These are phyloP conservation scores for Agaricus sinodeliciosus DNA, from an alignment of 768 basidiomycete species.

Conservation along the genomic window DNA sequence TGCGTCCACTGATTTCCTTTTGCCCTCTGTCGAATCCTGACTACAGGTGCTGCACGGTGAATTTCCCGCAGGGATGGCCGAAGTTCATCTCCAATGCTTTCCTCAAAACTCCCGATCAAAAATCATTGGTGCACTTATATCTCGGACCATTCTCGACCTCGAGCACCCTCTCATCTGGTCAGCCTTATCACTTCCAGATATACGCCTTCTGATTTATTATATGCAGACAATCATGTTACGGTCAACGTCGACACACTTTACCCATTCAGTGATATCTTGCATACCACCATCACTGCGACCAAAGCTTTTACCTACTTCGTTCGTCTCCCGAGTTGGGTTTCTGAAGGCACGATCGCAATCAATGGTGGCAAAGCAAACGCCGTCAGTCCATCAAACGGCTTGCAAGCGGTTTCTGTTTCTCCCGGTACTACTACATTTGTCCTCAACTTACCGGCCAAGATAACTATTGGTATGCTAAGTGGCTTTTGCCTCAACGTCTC, in stretches of 20 bases:
- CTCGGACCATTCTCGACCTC: slow-evolving; percentile 40
- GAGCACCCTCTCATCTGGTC: slow-evolving; percentile 33
- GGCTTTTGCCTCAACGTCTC: background rate
- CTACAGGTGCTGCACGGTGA: slow-evolving; percentile 43
- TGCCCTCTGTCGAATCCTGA: background rate
- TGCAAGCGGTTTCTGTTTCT: slow-evolving; percentile 32
- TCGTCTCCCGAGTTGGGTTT: slow-evolving; percentile 46
- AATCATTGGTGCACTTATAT: slow-evolving; percentile 41
- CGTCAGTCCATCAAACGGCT: slow-evolving; percentile 35
- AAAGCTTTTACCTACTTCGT: slow-evolving; percentile 40
- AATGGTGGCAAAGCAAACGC: slow-evolving; percentile 30
- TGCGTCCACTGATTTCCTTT: background rate
- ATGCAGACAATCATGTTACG: slow-evolving; percentile 32
- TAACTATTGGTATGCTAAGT: slow-evolving; percentile 32
- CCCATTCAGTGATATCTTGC: slow-evolving; percentile 43
- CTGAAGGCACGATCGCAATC: slow-evolving; percentile 36
- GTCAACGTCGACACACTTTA: slow-evolving; percentile 43
- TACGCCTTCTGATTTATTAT: slow-evolving; percentile 19
- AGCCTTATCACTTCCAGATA: slow-evolving; percentile 2
- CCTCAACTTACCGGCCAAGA: slow-evolving; percentile 39
- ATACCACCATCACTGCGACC: slow-evolving; percentile 36
- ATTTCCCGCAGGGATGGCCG: slow-evolving; percentile 49
- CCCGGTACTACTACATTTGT: slow-evolving; percentile 39
- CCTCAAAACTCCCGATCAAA: slow-evolving; percentile 36
- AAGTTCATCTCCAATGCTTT: slow-evolving; percentile 50